Evolutionary conservation across 768 basidiomycete genomes (phyloP).

Genomic region (Serendipita sp.): DNA sequence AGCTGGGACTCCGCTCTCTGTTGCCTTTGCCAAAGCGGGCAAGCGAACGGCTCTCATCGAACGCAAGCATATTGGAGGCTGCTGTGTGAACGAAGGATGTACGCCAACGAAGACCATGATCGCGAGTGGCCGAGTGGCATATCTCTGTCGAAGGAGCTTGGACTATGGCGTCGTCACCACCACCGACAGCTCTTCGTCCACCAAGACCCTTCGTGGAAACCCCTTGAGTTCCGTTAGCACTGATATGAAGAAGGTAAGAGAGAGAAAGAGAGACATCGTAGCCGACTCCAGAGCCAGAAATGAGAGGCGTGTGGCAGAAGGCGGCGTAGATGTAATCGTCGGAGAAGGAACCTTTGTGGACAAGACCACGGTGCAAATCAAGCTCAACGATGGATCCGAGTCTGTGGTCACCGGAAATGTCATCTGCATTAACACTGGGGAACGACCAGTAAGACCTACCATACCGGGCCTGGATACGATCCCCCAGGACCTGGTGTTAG

Average conservation of each 20-base stretch:
- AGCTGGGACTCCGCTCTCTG: constrained; percentile 8
- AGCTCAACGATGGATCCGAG: constrained; percentile 1
- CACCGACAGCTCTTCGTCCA: not conserved
- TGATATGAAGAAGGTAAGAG: constrained; percentile 5
- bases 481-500: constrained; percentile 7
- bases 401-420: constrained; percentile 2
- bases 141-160: constrained; percentile 7
- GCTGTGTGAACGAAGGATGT: constrained; percentile 12
- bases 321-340: constrained; percentile 8
- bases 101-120: constrained; percentile 12
- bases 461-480: constrained; percentile 7
- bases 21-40: constrained; percentile 9
- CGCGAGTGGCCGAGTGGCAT: constrained; percentile 8
- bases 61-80: constrained; percentile 9
- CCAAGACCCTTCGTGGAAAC: not conserved
- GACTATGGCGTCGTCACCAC: constrained; percentile 9
- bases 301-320: constrained; percentile 5
- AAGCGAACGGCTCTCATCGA: constrained; percentile 9
- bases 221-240: not conserved
- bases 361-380: constrained; percentile 8
- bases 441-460: constrained; percentile 5
- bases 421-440: constrained; percentile 11
- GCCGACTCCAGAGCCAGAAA: not conserved
- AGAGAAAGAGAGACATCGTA: constrained; percentile 11
- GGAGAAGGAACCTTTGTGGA: constrained; percentile 9